Evolutionary conservation across 768 basidiomycete genomes (phyloP).

Genomic region (Pulveroboletus sp.): DNA sequence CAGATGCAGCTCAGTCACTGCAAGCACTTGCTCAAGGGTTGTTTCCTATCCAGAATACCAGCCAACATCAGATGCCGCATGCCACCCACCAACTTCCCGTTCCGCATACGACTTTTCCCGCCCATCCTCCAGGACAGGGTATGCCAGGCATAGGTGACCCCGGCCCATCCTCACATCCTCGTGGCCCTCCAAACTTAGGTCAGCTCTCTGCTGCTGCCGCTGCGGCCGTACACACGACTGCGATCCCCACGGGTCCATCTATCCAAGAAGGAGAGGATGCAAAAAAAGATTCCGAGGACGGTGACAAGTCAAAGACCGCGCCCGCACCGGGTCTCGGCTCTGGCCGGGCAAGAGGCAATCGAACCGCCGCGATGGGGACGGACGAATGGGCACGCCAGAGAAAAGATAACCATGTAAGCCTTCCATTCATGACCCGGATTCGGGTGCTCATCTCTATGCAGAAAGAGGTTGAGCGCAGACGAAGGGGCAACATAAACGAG

Average conservation of each 20-base stretch:
- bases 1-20: slow-evolving; percentile 57
- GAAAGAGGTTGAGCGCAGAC: slow-evolving; percentile 98
- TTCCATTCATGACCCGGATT: neutral
- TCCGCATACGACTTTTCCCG: slow-evolving; percentile 36
- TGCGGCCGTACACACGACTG: slow-evolving; percentile 43
- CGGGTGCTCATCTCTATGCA: slow-evolving; percentile 30
- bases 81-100: slow-evolving; percentile 24
- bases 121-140: slow-evolving; percentile 29
- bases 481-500: slow-evolving; percentile 93
- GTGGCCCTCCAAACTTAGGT: slow-evolving; percentile 60
- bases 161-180: slow-evolving; percentile 68
- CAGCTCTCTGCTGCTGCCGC: slow-evolving; percentile 45
- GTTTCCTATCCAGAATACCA: slow-evolving; percentile 24
- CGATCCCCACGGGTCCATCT: slow-evolving; percentile 15
- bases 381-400: slow-evolving; percentile 78
- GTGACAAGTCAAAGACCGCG: slow-evolving; percentile 22
- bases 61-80: slow-evolving; percentile 31
- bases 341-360: slow-evolving; percentile 46
- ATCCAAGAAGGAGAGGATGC: slow-evolving; percentile 17
- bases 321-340: slow-evolving; percentile 28
- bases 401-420: slow-evolving; percentile 75
- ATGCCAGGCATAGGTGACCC: slow-evolving; percentile 58
- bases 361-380: slow-evolving; percentile 59
- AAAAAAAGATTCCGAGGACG: slow-evolving; percentile 27
- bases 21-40: slow-evolving; percentile 49